A percentile compares a stretch with the other conserved stretches of the same genome.
phyloP scores from a whole-genome alignment of 2,329 filamentous ascomycete species.

The Fusarium illudens region DNA sequence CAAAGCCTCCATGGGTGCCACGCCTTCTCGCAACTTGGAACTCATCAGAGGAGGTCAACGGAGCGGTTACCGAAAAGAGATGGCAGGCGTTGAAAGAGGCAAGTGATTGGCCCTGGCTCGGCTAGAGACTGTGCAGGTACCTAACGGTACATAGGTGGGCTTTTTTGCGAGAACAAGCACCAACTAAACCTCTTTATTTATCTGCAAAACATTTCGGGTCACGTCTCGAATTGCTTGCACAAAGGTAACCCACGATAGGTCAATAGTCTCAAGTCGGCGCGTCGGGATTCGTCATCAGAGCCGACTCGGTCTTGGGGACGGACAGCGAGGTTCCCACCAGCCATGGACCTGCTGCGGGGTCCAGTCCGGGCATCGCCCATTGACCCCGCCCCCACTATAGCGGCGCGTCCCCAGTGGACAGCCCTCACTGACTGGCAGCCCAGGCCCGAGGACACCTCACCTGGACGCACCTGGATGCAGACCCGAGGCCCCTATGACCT shows the following conservation, averaged over 20 bases:
- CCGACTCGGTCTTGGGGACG: not conserved
- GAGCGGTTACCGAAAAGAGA: constrained; percentile 10
- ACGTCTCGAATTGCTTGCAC: not conserved
- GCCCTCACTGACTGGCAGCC: no score
- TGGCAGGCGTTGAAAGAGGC: constrained; percentile 16
- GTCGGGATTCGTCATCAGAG: not conserved
- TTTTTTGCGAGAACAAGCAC: not conserved
- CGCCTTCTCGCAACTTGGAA: not conserved
- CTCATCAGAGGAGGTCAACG: no score
- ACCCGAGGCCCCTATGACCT: constrained; percentile 16
- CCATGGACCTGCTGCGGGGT: not conserved
- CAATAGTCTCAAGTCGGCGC: not conserved
- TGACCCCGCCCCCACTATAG: constrained; percentile 32
- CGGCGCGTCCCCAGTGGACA: not conserved
- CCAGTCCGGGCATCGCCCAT: not conserved
- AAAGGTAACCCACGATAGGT: not conserved
- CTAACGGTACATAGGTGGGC: not conserved
- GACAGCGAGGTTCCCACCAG: not conserved
- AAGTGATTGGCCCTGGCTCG: constrained; percentile 16
- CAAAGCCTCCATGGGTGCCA: no score
- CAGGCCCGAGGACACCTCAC: not conserved
- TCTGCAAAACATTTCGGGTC: not conserved
- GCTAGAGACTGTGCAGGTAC: not conserved
- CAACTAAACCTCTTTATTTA: not conserved
- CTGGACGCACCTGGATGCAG: not conserved